Conservation (phyloP, 2,329 filamentous ascomycete species). For the Neonectria neomacrospora region DNA sequence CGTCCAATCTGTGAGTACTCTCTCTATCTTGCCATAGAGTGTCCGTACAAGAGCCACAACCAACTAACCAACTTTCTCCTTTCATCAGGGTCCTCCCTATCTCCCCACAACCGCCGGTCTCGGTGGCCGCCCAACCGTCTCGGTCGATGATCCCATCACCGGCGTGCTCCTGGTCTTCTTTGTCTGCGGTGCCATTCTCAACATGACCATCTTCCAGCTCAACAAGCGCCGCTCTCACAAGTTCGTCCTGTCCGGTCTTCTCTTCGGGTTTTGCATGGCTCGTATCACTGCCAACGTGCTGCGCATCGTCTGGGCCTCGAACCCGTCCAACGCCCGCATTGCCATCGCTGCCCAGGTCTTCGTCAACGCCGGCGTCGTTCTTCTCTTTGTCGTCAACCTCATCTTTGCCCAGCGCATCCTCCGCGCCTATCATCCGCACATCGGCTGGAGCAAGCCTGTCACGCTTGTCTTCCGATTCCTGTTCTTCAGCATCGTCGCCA, state of each 20-base stretch:
- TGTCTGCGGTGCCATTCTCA: conserved; percentile 59
- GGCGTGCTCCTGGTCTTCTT: conserved; percentile 72
- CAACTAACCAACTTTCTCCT: conserved; percentile 3
- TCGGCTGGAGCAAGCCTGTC: conserved; percentile 74
- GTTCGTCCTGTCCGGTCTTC: conserved; percentile 67
- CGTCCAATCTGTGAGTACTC: conserved; percentile 27
- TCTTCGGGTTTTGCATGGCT: conserved; percentile 69
- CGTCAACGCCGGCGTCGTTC: conserved; percentile 76
- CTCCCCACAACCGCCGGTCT: conserved; percentile 58
- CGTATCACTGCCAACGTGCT: conserved; percentile 62
- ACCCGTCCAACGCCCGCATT: conserved; percentile 53
- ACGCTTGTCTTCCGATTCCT: conserved; percentile 66
- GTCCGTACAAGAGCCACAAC: neutral
- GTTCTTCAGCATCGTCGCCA: conserved; percentile 66
- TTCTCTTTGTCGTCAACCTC: conserved; percentile 83
- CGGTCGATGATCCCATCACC: conserved; percentile 72
- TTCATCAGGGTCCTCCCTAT: conserved; percentile 51
- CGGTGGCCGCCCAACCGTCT: conserved; percentile 67
- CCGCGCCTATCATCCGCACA: conserved; percentile 74
- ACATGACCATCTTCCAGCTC: conserved; percentile 68
- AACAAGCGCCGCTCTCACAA: conserved; percentile 64
- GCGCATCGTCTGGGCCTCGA: conserved; percentile 64
- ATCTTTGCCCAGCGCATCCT: conserved; percentile 81
- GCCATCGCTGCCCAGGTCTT: conserved; percentile 74
- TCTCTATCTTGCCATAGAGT: neutral